Evolutionary conservation across 73 alveolate genomes (phyloP).

Genomic region (Tetrahymena malaccensis): DNA sequence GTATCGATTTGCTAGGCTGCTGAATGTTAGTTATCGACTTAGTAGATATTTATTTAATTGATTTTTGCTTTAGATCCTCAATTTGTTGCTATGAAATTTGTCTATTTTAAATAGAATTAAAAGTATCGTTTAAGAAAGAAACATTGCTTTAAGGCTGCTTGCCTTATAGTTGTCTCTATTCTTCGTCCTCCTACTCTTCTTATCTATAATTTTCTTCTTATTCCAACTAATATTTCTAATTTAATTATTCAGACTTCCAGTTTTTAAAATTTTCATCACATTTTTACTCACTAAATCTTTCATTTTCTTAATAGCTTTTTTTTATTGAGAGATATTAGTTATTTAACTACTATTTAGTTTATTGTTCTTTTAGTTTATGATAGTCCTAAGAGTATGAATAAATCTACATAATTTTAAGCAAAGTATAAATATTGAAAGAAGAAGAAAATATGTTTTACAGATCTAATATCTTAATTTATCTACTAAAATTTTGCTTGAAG

Average conservation of each 20-base stretch:
- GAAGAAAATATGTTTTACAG: not conserved
- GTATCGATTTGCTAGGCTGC: not conserved
- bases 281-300: not conserved
- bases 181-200: not conserved
- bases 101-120: not conserved
- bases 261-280: not conserved
- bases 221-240: not conserved
- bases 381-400: not conserved
- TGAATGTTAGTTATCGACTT: not conserved
- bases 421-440: not conserved
- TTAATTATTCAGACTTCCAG: not conserved
- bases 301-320: not conserved
- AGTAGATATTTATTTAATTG: not conserved
- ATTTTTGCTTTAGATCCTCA: not conserved
- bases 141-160: not conserved
- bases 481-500: not conserved
- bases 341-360: not conserved
- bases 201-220: not conserved
- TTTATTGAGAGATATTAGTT: not conserved
- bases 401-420: not conserved
- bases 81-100: not conserved
- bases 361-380: not conserved
- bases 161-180: not conserved
- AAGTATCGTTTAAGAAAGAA: not conserved
- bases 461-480: not conserved